These are phyloP conservation scores for Xylaria sp. DNA, from an alignment of 2,329 filamentous ascomycete species.

Conservation along the genomic window DNA sequence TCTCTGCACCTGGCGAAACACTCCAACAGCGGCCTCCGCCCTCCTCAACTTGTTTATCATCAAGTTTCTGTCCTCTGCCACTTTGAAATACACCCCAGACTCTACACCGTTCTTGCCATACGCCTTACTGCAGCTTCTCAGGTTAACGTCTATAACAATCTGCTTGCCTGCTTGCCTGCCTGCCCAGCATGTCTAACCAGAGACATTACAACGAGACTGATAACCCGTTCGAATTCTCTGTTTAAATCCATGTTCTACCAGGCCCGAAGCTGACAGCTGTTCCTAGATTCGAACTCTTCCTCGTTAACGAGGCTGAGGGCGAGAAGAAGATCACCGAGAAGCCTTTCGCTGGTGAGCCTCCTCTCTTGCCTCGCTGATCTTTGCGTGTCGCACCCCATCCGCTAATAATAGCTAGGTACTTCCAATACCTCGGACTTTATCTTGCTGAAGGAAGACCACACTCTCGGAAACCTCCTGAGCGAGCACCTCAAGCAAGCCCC, in stretches of 20 bases:
- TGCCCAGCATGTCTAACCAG: slow-evolving; percentile 35
- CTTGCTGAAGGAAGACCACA: slow-evolving; percentile 97
- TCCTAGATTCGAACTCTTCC: slow-evolving; percentile 88
- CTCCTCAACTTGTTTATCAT: neutral
- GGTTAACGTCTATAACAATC: neutral
- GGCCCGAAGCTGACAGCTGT: slow-evolving; percentile 39
- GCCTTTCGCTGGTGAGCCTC: slow-evolving; percentile 81
- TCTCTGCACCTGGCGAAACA: neutral
- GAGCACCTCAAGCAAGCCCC: slow-evolving; percentile 86
- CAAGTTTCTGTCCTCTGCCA: neutral
- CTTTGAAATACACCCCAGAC: neutral
- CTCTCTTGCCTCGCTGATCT: neutral
- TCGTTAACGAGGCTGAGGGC: slow-evolving; percentile 75
- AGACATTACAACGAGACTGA: slow-evolving; percentile 36
- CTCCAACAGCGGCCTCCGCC: neutral
- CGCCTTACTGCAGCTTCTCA: neutral
- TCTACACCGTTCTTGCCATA: neutral
- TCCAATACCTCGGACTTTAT: slow-evolving; percentile 96
- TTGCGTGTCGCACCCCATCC: neutral
- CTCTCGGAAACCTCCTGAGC: slow-evolving; percentile 88
- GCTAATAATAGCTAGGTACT: slow-evolving; percentile 69
- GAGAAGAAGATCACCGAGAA: slow-evolving; percentile 95
- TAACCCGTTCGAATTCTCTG: slow-evolving; percentile 28
- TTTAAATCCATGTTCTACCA: neutral
- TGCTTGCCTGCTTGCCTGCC: neutral